Percentiles rank a stretch among this genome's conserved stretches.
Conservation (phyloP, 2,329 filamentous ascomycete species). For the Berkeleyomyces basicola region DNA sequence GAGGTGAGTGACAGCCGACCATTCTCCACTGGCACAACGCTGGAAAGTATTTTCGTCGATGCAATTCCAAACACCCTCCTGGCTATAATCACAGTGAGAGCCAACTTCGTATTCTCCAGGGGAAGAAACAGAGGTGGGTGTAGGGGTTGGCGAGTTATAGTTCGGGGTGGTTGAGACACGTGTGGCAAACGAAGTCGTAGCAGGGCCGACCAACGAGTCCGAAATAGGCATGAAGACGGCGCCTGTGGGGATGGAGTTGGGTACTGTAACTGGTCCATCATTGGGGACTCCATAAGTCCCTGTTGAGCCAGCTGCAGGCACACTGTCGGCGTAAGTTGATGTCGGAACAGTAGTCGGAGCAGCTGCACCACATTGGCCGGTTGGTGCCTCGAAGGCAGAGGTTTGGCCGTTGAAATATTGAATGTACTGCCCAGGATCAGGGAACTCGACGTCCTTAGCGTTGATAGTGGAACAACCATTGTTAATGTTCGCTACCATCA, state of each 20-base stretch:
- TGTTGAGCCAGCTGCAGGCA: background rate
- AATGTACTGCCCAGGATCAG: slow-evolving; percentile 40
- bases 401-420: slow-evolving; percentile 29
- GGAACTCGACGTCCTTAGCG: slow-evolving; percentile 39
- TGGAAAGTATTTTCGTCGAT: slow-evolving; percentile 34
- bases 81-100: slow-evolving; percentile 17
- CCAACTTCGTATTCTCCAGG: slow-evolving; percentile 14
- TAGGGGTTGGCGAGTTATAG: background rate
- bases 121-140: slow-evolving; percentile 10
- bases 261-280: background rate
- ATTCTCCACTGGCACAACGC: slow-evolving; percentile 35
- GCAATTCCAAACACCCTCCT: slow-evolving; percentile 38
- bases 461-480: slow-evolving; percentile 36
- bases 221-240: slow-evolving; percentile 26
- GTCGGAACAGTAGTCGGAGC: slow-evolving; percentile 8
- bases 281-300: background rate
- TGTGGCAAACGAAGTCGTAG: slow-evolving; percentile 5
- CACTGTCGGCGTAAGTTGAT: too few relatives aligned
- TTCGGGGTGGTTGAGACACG: background rate
- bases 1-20: slow-evolving; percentile 28
- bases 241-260: slow-evolving; percentile 18
- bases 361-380: slow-evolving; percentile 16
- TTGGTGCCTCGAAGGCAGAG: slow-evolving; percentile 20
- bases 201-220: slow-evolving; percentile 12
- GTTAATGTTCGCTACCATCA: slow-evolving; percentile 52